phyloP scores from a whole-genome alignment of 1,139 yeast species.

The Candida anutae region DNA sequence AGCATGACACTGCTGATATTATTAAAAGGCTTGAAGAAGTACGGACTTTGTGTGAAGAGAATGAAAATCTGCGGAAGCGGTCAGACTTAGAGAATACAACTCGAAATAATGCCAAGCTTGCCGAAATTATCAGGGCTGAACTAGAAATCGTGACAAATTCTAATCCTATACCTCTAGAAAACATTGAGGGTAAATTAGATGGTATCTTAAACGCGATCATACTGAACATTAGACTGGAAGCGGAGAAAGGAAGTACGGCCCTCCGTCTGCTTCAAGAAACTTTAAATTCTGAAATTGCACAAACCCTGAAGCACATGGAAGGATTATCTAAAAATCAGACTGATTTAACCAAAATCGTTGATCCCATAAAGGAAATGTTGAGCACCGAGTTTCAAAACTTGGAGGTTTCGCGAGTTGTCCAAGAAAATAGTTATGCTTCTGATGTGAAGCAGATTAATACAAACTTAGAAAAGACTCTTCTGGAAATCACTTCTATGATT shows the following conservation, averaged over 20 bases:
- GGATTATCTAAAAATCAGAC: no score
- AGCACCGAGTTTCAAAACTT: not conserved
- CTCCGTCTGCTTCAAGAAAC: not conserved
- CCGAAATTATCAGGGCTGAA: no score
- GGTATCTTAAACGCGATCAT: not conserved
- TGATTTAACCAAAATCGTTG: no score
- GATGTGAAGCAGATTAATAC: not conserved
- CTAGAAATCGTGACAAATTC: no score
- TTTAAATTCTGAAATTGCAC: not conserved
- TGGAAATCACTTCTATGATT: constrained; percentile 1
- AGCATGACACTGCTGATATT: constrained; percentile 21
- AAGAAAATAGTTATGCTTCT: not conserved
- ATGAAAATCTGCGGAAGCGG: not conserved
- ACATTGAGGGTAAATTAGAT: no score
- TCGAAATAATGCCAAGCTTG: no score
- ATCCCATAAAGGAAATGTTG: no score
- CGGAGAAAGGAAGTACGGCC: not conserved
- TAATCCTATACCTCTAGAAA: no score
- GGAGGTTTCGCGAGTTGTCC: not conserved
- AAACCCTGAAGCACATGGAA: not conserved
- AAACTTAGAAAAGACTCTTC: not conserved
- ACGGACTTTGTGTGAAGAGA: not conserved
- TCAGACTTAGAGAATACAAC: not conserved
- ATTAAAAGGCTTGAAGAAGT: constrained; percentile 11
- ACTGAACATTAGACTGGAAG: not conserved